Conservation (phyloP, 768 basidiomycete genomes). For the Erythrobasidium yunnanense region DNA sequence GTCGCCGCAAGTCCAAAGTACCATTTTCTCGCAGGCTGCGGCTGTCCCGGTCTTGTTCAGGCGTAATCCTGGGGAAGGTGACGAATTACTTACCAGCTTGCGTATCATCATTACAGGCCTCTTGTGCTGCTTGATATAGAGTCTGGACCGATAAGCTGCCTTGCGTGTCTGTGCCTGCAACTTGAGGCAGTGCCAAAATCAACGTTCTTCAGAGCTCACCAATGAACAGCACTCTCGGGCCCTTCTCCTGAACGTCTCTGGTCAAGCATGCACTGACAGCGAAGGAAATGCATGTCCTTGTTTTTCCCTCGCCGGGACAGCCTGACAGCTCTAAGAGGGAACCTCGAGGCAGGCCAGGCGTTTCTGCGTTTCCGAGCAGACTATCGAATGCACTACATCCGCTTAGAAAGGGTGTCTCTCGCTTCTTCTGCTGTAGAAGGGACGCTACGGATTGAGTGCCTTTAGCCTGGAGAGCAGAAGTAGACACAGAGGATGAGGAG, state of each 20-base stretch:
- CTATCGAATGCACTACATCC: neutral
- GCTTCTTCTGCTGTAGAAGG: neutral
- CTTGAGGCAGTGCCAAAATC: neutral
- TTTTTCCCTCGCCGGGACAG: conserved; percentile 24
- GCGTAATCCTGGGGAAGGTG: neutral
- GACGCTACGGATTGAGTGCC: conserved; percentile 1
- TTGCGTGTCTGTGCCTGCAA: conserved; percentile 5
- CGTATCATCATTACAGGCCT: neutral
- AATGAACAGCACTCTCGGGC: neutral
- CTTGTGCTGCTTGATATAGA: neutral
- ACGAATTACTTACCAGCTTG: too few species aligned
- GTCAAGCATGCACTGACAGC: conserved; percentile 1
- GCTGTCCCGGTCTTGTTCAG: neutral
- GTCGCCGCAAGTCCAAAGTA: conserved; percentile 4
- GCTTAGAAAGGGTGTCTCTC: neutral
- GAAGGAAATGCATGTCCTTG: conserved; percentile 1
- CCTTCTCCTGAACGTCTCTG: neutral
- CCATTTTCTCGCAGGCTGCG: neutral
- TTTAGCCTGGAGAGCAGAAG: neutral
- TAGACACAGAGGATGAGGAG: neutral
- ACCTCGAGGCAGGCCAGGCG: neutral
- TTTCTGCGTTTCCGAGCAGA: conserved; percentile 3
- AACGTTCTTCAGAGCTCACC: neutral
- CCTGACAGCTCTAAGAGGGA: conserved; percentile 7
- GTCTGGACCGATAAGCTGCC: neutral